Percentiles rank a stretch among this genome's conserved stretches.
Conservation (phyloP, 2,329 filamentous ascomycete species). For the Neopestalotiopsis clavispora region DNA sequence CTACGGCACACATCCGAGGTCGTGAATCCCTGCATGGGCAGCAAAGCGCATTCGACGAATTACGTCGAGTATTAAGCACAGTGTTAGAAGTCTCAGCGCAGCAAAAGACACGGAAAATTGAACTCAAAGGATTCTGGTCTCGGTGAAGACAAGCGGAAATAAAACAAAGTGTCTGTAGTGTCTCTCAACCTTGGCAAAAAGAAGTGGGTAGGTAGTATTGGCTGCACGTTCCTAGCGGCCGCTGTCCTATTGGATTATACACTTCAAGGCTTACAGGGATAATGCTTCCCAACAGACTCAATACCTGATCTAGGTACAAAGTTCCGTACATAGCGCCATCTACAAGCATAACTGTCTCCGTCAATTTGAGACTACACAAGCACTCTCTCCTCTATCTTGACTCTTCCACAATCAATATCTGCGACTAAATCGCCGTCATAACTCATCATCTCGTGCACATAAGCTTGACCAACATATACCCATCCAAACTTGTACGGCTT, state of each 20-base stretch:
- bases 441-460: no score
- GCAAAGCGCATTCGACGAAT: neutral
- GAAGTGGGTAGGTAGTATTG: neutral
- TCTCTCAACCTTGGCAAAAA: neutral
- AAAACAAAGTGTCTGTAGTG: neutral
- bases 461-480: neutral
- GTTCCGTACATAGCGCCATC: no score
- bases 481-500: neutral
- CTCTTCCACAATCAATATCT: no score
- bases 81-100: neutral
- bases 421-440: no score
- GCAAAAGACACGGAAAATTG: neutral
- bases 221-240: constrained; percentile 8
- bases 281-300: no score
- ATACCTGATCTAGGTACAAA: no score
- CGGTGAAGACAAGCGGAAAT: constrained; percentile 9
- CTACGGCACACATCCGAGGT: no score
- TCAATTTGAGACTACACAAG: no score
- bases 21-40: no score
- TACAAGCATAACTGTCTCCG: no score
- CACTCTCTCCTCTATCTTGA: no score
- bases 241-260: constrained; percentile 3
- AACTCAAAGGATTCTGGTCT: neutral
- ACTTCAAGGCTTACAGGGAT: neutral
- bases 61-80: neutral